A percentile compares a stretch with the other conserved stretches of the same genome.
Conservation (phyloP, 192 early-diverging fungal species). For the Radiomyces spectabilis region DNA sequence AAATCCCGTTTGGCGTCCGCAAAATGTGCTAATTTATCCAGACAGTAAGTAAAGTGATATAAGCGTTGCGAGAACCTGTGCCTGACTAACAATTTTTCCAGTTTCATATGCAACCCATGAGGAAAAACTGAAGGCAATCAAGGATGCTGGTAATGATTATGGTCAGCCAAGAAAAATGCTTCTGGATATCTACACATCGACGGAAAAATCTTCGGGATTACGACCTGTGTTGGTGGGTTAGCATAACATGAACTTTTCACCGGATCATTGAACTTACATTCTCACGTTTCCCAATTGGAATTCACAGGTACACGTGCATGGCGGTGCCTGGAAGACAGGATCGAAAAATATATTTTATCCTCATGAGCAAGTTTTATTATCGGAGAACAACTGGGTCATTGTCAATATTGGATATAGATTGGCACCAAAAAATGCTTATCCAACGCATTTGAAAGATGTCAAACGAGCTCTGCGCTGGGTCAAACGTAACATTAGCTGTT, state of each 20-base stretch:
- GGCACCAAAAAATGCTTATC: slow-evolving; percentile 34
- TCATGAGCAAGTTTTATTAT: slow-evolving; percentile 9
- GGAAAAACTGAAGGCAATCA: slow-evolving; percentile 4
- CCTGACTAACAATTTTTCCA: neutral
- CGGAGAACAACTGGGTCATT: slow-evolving; percentile 33
- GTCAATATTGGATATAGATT: slow-evolving; percentile 54
- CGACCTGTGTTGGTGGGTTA: slow-evolving; percentile 10
- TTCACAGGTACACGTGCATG: slow-evolving; percentile 51
- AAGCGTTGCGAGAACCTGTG: neutral
- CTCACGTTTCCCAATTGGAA: neutral
- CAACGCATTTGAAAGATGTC: slow-evolving; percentile 55
- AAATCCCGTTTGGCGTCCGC: neutral
- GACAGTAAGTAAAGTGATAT: neutral
- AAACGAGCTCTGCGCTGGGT: slow-evolving; percentile 67
- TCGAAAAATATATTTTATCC: slow-evolving; percentile 34
- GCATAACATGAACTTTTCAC: too few species aligned
- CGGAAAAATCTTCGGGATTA: neutral
- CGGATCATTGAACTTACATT: neutral
- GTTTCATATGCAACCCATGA: slow-evolving; percentile 4
- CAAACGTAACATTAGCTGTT: slow-evolving; percentile 44
- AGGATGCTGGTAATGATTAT: neutral
- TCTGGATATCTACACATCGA: slow-evolving; percentile 7
- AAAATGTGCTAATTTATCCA: neutral
- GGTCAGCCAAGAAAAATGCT: slow-evolving; percentile 5
- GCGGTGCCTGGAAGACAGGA: slow-evolving; percentile 52